Percentiles rank a stretch among this genome's conserved stretches.
Conservation (phyloP, 1,139 yeast species). For the Pichia sp. region DNA sequence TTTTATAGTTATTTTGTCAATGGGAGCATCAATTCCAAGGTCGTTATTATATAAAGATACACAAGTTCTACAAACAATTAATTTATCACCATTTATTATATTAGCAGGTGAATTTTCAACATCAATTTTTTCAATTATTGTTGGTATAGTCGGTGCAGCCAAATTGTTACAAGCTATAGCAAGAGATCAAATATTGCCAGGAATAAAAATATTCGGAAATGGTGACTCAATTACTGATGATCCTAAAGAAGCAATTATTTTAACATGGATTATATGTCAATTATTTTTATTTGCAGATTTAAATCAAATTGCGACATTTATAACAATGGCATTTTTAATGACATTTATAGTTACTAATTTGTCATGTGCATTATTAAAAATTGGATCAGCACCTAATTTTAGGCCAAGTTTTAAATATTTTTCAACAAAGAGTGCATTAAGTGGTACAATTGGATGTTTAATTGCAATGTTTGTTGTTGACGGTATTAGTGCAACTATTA, state of each 20-base stretch:
- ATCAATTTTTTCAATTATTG: constrained; percentile 82
- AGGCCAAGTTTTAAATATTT: constrained; percentile 90
- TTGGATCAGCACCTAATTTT: constrained; percentile 94
- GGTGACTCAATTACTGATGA: too few relatives aligned
- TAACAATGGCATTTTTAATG: constrained; percentile 95
- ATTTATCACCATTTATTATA: constrained; percentile 60
- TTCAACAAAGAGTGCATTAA: constrained; percentile 71
- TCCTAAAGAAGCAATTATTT: constrained; percentile 52
- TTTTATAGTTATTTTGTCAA: constrained; percentile 64
- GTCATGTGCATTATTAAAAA: constrained; percentile 80
- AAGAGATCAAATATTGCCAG: constrained; percentile 78
- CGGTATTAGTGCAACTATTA: constrained; percentile 76
- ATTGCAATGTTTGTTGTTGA: constrained; percentile 93
- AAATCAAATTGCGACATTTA: constrained; percentile 88
- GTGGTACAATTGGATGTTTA: constrained; percentile 65
- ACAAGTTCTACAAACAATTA: constrained; percentile 78
- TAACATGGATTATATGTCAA: constrained; percentile 82
- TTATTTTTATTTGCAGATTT: constrained; percentile 80
- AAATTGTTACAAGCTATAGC: constrained; percentile 86
- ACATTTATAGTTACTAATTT: constrained; percentile 89
- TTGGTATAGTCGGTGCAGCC: constrained; percentile 95
- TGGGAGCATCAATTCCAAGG: constrained; percentile 79
- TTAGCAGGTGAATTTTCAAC: constrained; percentile 88
- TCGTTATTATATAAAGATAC: constrained; percentile 68
- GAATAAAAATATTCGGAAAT: constrained; percentile 50